Base-by-base conservation (phyloP, 2,329 filamentous ascomycete species). In the Fusarium foetens region DNA sequence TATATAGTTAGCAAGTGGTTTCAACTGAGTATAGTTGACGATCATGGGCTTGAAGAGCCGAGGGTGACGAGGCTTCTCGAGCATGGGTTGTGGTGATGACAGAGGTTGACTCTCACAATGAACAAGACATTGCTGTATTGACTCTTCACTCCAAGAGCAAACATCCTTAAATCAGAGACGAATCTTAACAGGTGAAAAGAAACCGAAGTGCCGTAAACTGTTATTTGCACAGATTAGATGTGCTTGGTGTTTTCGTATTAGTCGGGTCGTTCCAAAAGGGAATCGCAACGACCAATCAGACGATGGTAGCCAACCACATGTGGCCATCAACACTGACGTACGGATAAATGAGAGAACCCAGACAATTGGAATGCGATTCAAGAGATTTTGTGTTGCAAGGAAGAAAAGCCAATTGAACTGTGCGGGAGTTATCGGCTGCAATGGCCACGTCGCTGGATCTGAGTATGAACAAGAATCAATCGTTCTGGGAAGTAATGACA, bases 291-390 rank as follows among this genome's bases (percentile, higher is more conserved):
- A 46, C 75, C 75, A 77, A 77, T 77, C 71, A 74, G 51, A 68
- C 42, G 13, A 46, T 46, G 48, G 62, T 52, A 67, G 52, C 38
- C 57, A 53, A 71, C 68, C 76, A 78, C 76, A 78, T 78, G 76
- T 51, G 72, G 71, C 67, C 55, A 61, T 71, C 42, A 58, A 45
- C 71, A 54, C 29, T 43, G 60, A 12, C 68, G 63, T 75, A 71
- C 64, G 75, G 75, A 59, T 45, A 68, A 36, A 45, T 48, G 36
- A 52, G 31, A 33, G 19, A 49, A 48, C 33, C 38, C 45, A 42
- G 23, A 54, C 23, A 43, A 57, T 54, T 41, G 38, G 29, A 70
- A 58, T 59, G 45, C 35, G 45, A 41, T 68, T 29, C 43, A 51
- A 46, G 25, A 29, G 8, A 12, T 59, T 33, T 17, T 51, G 52